Evolutionary conservation across 768 basidiomycete genomes (phyloP).

Genomic region (Crassisporium funariophilum): DNA sequence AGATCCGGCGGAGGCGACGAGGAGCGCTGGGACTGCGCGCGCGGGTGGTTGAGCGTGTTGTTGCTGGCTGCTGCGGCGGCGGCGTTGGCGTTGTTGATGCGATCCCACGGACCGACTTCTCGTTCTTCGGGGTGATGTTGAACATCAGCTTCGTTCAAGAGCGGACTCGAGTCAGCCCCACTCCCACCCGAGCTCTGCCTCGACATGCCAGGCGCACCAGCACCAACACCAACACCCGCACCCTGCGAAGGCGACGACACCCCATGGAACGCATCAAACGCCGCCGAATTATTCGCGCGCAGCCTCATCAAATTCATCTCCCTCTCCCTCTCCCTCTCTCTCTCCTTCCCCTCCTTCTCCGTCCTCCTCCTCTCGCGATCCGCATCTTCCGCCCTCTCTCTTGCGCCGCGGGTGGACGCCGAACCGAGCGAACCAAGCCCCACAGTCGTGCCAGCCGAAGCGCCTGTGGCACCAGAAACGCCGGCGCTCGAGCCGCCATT

Average conservation of each 20-base stretch:
- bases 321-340: conserved; percentile 57
- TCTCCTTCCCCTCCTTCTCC: conserved; percentile 53
- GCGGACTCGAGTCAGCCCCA: conserved; percentile 23
- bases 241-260: conserved; percentile 31
- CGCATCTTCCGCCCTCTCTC: conserved; percentile 67
- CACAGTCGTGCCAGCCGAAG: conserved; percentile 21
- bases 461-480: conserved; percentile 1
- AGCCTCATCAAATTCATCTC: conserved; percentile 35
- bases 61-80: conserved; percentile 10
- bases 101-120: conserved; percentile 48
- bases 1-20: conserved; percentile 30
- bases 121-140: conserved; percentile 29
- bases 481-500: too few species aligned
- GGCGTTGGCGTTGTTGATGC: conserved; percentile 21
- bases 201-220: conserved; percentile 33
- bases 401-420: conserved; percentile 53
- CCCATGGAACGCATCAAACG: conserved; percentile 82
- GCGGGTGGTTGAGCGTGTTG: conserved; percentile 10
- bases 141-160: conserved; percentile 16
- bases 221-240: conserved; percentile 1
- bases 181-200: conserved; percentile 35
- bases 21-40: conserved; percentile 36
- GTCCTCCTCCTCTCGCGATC: conserved; percentile 53
- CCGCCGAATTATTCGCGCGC: conserved; percentile 43
- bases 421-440: too few species aligned